phyloP scores from a whole-genome alignment of 495 filamentous ascomycete species.

The Aspergillus sclerotiicarbonarius region DNA sequence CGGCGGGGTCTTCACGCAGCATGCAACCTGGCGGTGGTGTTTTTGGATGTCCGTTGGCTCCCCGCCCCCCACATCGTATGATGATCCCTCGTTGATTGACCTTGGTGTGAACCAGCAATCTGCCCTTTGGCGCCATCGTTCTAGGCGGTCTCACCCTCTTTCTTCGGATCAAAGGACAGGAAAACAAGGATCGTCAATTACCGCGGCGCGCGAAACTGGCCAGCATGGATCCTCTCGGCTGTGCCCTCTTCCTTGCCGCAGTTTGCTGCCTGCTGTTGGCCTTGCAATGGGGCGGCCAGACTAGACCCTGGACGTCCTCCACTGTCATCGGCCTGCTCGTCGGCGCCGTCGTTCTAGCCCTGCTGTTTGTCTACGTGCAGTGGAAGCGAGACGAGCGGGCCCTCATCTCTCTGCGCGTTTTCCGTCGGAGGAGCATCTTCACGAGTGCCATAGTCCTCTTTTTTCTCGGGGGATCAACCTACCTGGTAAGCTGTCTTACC shows the following conservation, averaged over 20 bases:
- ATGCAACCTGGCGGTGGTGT: neutral
- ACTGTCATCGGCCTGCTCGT: neutral
- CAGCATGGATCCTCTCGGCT: neutral
- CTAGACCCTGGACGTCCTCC: neutral
- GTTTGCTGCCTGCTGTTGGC: neutral
- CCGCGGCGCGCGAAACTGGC: neutral
- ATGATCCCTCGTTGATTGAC: too few species aligned
- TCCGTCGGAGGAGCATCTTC: neutral
- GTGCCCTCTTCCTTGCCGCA: neutral
- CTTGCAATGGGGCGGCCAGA: neutral
- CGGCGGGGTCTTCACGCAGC: neutral
- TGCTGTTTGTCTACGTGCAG: neutral
- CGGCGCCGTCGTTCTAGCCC: neutral
- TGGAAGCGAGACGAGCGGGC: neutral
- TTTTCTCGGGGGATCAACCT: neutral
- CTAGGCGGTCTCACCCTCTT: neutral
- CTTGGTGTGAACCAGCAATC: neutral
- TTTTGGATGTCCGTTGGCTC: neutral
- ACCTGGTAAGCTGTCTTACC: too few species aligned
- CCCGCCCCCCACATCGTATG: too few species aligned
- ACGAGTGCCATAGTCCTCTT: neutral
- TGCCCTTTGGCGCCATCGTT: neutral
- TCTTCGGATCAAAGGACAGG: neutral
- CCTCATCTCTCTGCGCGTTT: neutral
- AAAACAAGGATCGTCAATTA: neutral